phyloP scores from a whole-genome alignment of 139 green algal genomes.

The Closterium sp. region DNA sequence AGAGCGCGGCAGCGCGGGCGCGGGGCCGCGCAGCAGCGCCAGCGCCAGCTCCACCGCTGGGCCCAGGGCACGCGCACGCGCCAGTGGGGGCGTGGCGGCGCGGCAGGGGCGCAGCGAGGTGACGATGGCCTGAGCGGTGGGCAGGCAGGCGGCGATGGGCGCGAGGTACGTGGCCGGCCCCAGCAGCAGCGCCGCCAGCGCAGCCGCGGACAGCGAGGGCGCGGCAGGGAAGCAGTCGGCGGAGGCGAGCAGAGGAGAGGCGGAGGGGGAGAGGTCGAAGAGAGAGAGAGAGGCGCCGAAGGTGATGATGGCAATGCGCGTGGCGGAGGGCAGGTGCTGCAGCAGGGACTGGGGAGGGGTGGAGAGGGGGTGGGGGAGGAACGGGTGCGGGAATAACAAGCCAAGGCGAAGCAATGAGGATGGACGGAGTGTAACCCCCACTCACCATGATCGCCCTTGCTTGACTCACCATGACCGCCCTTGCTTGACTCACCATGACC shows the following conservation, averaged over 20 bases:
- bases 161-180: slow-evolving; percentile 21
- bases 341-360: not conserved
- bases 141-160: slow-evolving; percentile 39
- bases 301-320: slow-evolving; percentile 48
- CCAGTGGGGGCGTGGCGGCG: not conserved
- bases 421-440: not conserved
- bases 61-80: slow-evolving; percentile 39
- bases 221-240: slow-evolving; percentile 48
- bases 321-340: slow-evolving; percentile 26
- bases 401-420: not conserved
- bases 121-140: slow-evolving; percentile 39
- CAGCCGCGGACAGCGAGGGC: not conserved
- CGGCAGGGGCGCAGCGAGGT: slow-evolving; percentile 40
- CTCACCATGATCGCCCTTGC: too few relatives aligned
- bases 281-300: slow-evolving; percentile 47
- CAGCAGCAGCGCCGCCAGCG: slow-evolving; percentile 46
- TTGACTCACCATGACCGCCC: not conserved
- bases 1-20: slow-evolving; percentile 14
- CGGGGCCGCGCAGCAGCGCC: slow-evolving; percentile 42
- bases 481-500: slow-evolving; percentile 22
- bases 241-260: slow-evolving; percentile 16
- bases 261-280: slow-evolving; percentile 44
- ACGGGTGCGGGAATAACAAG: not conserved
- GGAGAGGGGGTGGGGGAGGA: not conserved
- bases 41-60: slow-evolving; percentile 52